phyloP scores from a whole-genome alignment of 441 rosid species.

The Eutrema salsugineum region DNA sequence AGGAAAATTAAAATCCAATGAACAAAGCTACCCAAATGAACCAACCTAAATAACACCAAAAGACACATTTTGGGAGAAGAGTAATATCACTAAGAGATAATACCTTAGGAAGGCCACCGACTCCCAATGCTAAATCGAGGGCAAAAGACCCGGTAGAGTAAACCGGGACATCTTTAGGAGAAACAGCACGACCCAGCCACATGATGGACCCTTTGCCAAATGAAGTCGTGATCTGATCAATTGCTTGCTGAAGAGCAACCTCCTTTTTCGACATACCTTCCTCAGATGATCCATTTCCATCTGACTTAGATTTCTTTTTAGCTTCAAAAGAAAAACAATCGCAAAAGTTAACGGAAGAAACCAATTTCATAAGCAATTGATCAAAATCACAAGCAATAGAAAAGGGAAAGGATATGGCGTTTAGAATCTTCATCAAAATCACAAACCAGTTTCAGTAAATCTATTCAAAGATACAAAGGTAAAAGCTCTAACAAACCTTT shows the following conservation, averaged over 20 bases:
- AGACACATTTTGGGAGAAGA: not conserved
- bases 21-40: not conserved
- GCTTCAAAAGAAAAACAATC: conserved; percentile 38
- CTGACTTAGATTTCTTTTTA: conserved; percentile 65
- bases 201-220: conserved; percentile 92
- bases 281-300: conserved; percentile 66
- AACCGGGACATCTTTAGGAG: conserved; percentile 69
- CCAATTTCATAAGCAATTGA: too few relatives aligned
- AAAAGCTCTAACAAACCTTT: conserved; percentile 47
- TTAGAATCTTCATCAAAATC: not conserved
- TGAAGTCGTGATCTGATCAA: conserved; percentile 77
- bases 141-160: conserved; percentile 88
- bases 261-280: conserved; percentile 83
- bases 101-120: conserved; percentile 98
- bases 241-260: conserved; percentile 79
- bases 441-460: not conserved
- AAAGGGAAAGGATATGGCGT: not conserved
- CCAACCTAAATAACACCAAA: not conserved
- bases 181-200: conserved; percentile 84
- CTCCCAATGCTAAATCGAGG: conserved; percentile 81
- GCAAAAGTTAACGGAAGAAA: not conserved
- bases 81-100: not conserved
- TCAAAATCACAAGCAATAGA: not conserved
- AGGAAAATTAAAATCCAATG: not conserved
- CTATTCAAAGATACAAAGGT: conserved; percentile 3